A percentile compares a stretch with the other conserved stretches of the same genome.
These are phyloP conservation scores for Ceraceosorus guamensis DNA, from an alignment of 1,284 basidiomycete genomes.

Conservation along the genomic window DNA sequence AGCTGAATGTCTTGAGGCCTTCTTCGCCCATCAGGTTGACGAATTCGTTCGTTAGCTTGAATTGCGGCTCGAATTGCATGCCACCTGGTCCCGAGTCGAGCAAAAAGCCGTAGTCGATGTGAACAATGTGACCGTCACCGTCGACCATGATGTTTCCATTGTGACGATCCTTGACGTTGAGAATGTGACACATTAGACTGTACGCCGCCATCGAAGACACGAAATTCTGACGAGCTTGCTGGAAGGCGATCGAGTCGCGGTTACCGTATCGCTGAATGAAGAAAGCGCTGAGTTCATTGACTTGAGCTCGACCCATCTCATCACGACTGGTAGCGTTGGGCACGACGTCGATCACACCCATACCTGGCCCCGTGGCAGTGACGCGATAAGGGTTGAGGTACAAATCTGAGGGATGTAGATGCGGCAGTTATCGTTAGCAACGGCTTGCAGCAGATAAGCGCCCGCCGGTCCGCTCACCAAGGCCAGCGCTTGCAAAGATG, in stretches of 20 bases:
- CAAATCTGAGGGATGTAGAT: constrained; percentile 53
- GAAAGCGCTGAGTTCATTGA: constrained; percentile 90
- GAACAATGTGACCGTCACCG: constrained; percentile 88
- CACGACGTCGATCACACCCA: constrained; percentile 97
- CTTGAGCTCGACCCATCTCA: constrained; percentile 97
- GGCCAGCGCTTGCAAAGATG: constrained; percentile 76
- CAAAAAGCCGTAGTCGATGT: constrained; percentile 95
- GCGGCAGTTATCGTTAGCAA: too few species aligned
- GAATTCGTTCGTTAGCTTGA: constrained; percentile 99
- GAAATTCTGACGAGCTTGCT: constrained; percentile 87
- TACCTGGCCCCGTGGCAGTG: constrained; percentile 94
- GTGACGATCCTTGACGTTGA: constrained; percentile 95
- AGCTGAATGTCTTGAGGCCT: constrained; percentile 88
- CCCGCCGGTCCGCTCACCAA: constrained; percentile 45
- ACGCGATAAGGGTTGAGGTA: constrained; percentile 96
- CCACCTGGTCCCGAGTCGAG: constrained; percentile 73
- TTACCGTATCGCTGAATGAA: constrained; percentile 92
- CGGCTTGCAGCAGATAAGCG: too few species aligned
- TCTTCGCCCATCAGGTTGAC: constrained; percentile 93
- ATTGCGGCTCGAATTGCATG: constrained; percentile 54
- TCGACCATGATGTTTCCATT: constrained; percentile 99
- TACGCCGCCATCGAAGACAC: constrained; percentile 99
- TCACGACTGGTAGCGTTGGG: constrained; percentile 96
- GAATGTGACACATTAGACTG: constrained; percentile 93
- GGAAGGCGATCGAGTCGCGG: constrained; percentile 80